Percentiles rank a stretch among this genome's conserved stretches.
Conservation (phyloP, 176 grass and related monocot species). For the Eremochloa ophiuroides region DNA sequence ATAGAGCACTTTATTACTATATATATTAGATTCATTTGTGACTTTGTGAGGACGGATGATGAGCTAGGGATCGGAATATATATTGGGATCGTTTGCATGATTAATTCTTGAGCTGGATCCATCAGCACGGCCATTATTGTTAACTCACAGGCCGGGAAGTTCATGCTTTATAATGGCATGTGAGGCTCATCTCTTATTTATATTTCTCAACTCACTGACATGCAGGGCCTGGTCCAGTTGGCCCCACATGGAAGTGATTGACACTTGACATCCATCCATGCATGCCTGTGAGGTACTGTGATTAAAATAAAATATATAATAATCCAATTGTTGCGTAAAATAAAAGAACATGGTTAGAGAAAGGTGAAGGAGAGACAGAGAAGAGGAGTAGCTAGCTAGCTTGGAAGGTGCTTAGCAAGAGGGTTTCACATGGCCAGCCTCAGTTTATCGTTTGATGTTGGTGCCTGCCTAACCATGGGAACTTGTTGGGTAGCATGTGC, state of each 20-base stretch:
- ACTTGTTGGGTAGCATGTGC: slow-evolving; percentile 36
- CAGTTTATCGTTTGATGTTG: background rate
- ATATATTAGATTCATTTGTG: background rate
- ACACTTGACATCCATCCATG: background rate
- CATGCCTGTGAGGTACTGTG: background rate
- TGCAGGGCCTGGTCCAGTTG: background rate
- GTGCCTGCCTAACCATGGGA: background rate
- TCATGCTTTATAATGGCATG: slow-evolving; percentile 24
- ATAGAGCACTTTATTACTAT: background rate
- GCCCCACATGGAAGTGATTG: background rate
- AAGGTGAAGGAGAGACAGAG: background rate
- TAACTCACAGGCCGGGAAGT: background rate
- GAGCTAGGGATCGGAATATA: background rate
- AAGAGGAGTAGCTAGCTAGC: background rate
- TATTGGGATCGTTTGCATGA: slow-evolving; percentile 14
- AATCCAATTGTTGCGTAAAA: background rate
- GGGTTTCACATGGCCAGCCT: slow-evolving; percentile 63
- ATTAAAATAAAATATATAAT: background rate
- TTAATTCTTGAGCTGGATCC: slow-evolving; percentile 5
- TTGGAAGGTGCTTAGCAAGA: slow-evolving; percentile 79
- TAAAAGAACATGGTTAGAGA: background rate
- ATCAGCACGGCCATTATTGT: background rate
- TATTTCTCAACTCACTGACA: too few relatives aligned
- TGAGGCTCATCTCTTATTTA: background rate
- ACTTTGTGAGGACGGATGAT: too few relatives aligned